These are phyloP conservation scores for Chlorella sp. DNA, from an alignment of 139 green algal genomes.

Conservation along the genomic window DNA sequence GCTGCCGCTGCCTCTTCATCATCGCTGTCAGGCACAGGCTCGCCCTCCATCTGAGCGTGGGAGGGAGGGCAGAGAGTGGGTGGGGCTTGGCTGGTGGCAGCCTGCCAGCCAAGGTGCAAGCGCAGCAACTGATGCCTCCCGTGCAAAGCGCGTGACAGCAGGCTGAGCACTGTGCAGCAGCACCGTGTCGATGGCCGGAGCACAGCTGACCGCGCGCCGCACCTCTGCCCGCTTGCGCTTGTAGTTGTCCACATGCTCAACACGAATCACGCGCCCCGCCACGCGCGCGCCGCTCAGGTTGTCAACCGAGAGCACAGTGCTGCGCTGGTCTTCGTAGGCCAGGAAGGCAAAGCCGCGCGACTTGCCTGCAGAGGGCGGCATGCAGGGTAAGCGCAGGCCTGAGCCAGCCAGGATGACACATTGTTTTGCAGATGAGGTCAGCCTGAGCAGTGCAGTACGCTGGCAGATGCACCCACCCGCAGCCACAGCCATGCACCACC, in stretches of 20 bases:
- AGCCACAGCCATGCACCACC: too few species aligned
- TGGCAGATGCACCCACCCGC: too few species aligned
- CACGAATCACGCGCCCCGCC: constrained; percentile 79
- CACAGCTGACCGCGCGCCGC: too few species aligned
- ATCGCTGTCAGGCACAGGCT: constrained; percentile 33
- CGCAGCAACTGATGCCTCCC: neutral
- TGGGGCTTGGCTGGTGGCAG: neutral
- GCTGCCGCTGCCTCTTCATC: constrained; percentile 28
- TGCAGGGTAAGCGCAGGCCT: too few species aligned
- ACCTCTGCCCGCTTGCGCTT: constrained; percentile 78
- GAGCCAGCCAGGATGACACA: too few species aligned
- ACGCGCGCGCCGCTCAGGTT: constrained; percentile 95
- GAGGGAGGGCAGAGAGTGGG: neutral
- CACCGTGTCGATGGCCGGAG: too few species aligned
- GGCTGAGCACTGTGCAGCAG: too few species aligned
- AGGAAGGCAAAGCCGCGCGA: constrained; percentile 95
- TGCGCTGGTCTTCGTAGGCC: constrained; percentile 98
- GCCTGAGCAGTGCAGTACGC: too few species aligned
- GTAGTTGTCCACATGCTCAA: constrained; percentile 99
- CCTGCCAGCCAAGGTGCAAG: neutral
- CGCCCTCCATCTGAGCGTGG: constrained; percentile 54
- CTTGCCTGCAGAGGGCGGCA: constrained; percentile 64
- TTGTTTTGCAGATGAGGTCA: too few species aligned
- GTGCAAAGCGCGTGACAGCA: too few species aligned
- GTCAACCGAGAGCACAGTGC: constrained; percentile 96